Conservation (phyloP, 768 basidiomycete genomes). For the Leccinellum albellum region DNA sequence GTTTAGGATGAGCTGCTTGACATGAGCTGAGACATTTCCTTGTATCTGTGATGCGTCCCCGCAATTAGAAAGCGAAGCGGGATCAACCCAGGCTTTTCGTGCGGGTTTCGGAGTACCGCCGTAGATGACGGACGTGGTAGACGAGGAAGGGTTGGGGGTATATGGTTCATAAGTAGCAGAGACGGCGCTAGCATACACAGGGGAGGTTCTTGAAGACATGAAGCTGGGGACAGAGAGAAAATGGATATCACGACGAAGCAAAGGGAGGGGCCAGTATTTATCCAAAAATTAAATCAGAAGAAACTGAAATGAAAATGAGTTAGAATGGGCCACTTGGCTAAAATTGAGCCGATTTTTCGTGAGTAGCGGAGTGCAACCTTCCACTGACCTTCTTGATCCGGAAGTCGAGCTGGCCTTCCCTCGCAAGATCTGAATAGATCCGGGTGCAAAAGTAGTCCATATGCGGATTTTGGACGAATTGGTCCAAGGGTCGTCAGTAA, state of each 20-base stretch:
- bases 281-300: slow-evolving; percentile 11
- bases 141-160: slow-evolving; percentile 13
- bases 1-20: slow-evolving; percentile 67
- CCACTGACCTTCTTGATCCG: slow-evolving; percentile 26
- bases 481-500: slow-evolving; percentile 3
- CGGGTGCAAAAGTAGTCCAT: slow-evolving; percentile 12
- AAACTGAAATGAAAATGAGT: slow-evolving; percentile 11
- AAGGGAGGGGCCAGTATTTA: slow-evolving; percentile 27
- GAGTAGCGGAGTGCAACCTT: slow-evolving; percentile 22
- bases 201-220: slow-evolving; percentile 28
- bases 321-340: slow-evolving; percentile 25
- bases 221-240: background rate
- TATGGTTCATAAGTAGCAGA: slow-evolving; percentile 29
- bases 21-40: slow-evolving; percentile 60
- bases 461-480: slow-evolving; percentile 1
- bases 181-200: slow-evolving; percentile 27
- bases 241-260: slow-evolving; percentile 1
- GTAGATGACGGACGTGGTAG: slow-evolving; percentile 29
- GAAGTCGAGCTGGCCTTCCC: slow-evolving; percentile 13
- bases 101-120: slow-evolving; percentile 16
- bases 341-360: slow-evolving; percentile 26
- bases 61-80: slow-evolving; percentile 54
- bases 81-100: slow-evolving; percentile 60
- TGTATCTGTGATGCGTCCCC: slow-evolving; percentile 52
- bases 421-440: slow-evolving; percentile 19